Conservation (phyloP, 352 stramenopile species). For the Phytophthora citricola region DNA sequence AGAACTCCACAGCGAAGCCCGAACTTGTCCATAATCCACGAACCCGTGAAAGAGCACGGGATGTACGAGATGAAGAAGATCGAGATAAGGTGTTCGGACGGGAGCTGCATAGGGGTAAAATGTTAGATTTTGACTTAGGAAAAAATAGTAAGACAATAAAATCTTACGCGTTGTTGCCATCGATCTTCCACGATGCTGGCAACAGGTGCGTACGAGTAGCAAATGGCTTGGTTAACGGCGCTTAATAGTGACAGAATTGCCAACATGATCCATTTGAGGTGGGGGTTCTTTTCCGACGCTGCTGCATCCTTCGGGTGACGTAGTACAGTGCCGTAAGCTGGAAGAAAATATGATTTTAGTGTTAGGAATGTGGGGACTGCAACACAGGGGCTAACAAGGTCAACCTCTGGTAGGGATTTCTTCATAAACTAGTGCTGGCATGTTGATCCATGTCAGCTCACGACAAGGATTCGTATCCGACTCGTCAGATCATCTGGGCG, state of each 20-base stretch:
- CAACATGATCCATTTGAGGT: slow-evolving; percentile 71
- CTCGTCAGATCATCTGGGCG: no score
- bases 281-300: background rate
- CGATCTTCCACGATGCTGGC: slow-evolving; percentile 55
- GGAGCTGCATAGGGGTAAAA: slow-evolving; percentile 33
- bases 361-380: background rate
- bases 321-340: background rate
- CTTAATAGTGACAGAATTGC: slow-evolving; percentile 62
- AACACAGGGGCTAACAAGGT: no score
- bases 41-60: slow-evolving; percentile 71
- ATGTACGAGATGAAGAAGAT: slow-evolving; percentile 83
- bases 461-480: no score
- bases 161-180: slow-evolving; percentile 53
- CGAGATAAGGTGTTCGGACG: slow-evolving; percentile 72
- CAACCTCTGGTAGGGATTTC: no score
- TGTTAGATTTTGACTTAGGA: background rate
- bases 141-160: no score
- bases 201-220: slow-evolving; percentile 78
- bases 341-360: background rate
- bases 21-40: slow-evolving; percentile 78
- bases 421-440: no score
- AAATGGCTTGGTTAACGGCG: slow-evolving; percentile 70
- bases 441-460: no score
- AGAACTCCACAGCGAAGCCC: slow-evolving; percentile 60
- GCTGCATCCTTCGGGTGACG: background rate